Percentiles rank a stretch among this genome's conserved stretches.
Conservation (phyloP, 768 basidiomycete genomes). For the Russula emetica region DNA sequence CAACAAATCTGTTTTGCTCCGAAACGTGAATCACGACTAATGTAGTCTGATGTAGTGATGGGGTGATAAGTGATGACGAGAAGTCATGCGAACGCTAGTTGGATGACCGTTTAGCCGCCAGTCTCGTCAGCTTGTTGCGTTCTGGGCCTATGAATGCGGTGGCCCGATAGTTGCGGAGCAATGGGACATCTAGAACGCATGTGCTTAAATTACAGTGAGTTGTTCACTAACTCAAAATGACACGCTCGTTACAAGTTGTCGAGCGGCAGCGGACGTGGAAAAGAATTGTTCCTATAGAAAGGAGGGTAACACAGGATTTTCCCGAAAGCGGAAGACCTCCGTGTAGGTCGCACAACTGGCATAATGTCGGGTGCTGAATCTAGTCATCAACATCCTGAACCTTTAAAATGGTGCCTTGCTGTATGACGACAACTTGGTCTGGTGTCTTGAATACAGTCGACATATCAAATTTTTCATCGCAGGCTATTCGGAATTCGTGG, state of each 20-base stretch:
- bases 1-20: not conserved
- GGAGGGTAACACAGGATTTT: conserved; percentile 1
- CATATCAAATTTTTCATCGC: conserved; percentile 50
- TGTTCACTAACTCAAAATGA: not conserved
- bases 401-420: conserved; percentile 21
- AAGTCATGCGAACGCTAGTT: conserved; percentile 31
- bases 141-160: not conserved
- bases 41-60: not conserved
- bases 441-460: conserved; percentile 63
- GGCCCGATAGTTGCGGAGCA: not conserved
- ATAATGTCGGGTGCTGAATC: not conserved
- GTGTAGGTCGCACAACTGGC: not conserved
- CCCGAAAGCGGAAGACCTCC: not conserved
- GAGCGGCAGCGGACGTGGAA: not conserved
- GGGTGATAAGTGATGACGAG: conserved; percentile 41
- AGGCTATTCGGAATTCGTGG: conserved; percentile 58
- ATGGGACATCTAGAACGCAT: not conserved
- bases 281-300: not conserved
- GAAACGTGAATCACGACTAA: not conserved
- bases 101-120: not conserved
- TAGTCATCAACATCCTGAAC: conserved; percentile 18
- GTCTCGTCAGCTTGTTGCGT: not conserved
- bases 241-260: conserved; percentile 1
- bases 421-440: conserved; percentile 46
- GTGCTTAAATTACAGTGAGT: conserved; percentile 1